Conservation (phyloP, 2,329 filamentous ascomycete genomes). For the Aspergillus ochraceoroseus region DNA sequence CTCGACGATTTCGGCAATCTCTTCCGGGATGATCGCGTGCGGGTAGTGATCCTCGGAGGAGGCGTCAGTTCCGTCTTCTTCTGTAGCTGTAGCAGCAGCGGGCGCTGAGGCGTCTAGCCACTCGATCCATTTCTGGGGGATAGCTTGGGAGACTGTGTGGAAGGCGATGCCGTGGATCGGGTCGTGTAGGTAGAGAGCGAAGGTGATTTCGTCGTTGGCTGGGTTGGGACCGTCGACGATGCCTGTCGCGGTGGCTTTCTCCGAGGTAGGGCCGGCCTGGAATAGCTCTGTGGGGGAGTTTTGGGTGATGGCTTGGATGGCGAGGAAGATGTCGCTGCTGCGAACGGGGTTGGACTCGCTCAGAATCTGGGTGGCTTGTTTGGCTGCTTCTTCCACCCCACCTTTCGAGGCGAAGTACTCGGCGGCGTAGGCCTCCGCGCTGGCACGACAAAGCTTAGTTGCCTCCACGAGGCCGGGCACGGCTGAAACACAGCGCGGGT, state of each 20-base stretch:
- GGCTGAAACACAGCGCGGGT: constrained; percentile 69
- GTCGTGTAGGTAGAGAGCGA: constrained; percentile 75
- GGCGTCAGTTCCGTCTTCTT: too few species aligned
- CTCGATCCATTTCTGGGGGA: constrained; percentile 79
- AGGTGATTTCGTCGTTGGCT: constrained; percentile 59
- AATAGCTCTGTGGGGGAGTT: constrained; percentile 64
- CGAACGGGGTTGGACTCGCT: constrained; percentile 84
- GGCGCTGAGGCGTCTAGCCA: constrained; percentile 74
- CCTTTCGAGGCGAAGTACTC: constrained; percentile 78
- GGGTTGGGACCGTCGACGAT: constrained; percentile 37
- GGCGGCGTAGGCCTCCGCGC: constrained; percentile 77
- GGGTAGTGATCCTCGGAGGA: too few species aligned
- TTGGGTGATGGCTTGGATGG: constrained; percentile 80
- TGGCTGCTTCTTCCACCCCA: constrained; percentile 73
- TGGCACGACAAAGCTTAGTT: constrained; percentile 83
- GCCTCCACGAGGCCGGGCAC: constrained; percentile 79
- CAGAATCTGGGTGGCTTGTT: constrained; percentile 70
- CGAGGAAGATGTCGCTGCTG: constrained; percentile 89
- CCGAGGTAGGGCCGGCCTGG: constrained; percentile 49
- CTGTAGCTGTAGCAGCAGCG: constrained; percentile 37
- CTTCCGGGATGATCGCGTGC: constrained; percentile 59
- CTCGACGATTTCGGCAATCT: constrained; percentile 78
- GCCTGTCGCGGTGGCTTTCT: constrained; percentile 30
- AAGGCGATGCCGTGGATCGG: constrained; percentile 89
- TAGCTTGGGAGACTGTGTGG: constrained; percentile 71